These are phyloP conservation scores for Barbarea vulgaris DNA, from an alignment of 345 rosid species.

Conservation along the genomic window DNA sequence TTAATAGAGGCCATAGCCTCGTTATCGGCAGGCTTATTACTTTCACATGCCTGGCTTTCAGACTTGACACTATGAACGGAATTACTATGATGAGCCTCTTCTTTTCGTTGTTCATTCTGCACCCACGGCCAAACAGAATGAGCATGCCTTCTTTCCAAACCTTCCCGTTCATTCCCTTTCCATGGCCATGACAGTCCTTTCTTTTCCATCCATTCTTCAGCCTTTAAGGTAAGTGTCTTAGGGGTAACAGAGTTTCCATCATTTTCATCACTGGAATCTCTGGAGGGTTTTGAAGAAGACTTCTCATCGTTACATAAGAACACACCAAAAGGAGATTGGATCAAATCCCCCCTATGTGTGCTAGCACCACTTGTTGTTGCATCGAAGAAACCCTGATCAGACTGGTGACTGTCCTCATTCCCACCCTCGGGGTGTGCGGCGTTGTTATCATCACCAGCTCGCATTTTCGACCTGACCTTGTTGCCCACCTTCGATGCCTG, in stretches of 20 bases:
- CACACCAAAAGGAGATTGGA: constrained; percentile 60
- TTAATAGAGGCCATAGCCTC: constrained; percentile 72
- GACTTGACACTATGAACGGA: constrained; percentile 47
- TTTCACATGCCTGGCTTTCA: constrained; percentile 56
- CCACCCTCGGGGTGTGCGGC: constrained; percentile 60
- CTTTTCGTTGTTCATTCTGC: constrained; percentile 64
- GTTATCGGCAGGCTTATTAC: constrained; percentile 48
- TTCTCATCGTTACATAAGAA: constrained; percentile 57
- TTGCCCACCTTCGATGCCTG: constrained; percentile 87
- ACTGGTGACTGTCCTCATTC: constrained; percentile 69
- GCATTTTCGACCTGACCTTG: constrained; percentile 79
- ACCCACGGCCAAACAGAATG: constrained; percentile 61
- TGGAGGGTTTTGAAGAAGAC: constrained; percentile 47
- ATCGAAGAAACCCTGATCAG: constrained; percentile 71
- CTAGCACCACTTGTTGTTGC: constrained; percentile 71
- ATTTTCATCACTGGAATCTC: constrained; percentile 63
- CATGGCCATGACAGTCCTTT: constrained; percentile 94
- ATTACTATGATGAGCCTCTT: constrained; percentile 50
- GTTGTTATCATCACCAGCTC: constrained; percentile 63
- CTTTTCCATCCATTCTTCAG: constrained; percentile 83
- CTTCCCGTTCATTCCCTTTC: constrained; percentile 79
- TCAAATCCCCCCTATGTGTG: constrained; percentile 70
- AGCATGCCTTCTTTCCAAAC: constrained; percentile 51
- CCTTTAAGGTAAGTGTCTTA: constrained; percentile 69
- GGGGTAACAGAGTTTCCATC: constrained; percentile 69